Percentiles rank a stretch among this genome's conserved stretches.
phyloP scores from a whole-genome alignment of 768 basidiomycete species.

The Daedalea quercina region DNA sequence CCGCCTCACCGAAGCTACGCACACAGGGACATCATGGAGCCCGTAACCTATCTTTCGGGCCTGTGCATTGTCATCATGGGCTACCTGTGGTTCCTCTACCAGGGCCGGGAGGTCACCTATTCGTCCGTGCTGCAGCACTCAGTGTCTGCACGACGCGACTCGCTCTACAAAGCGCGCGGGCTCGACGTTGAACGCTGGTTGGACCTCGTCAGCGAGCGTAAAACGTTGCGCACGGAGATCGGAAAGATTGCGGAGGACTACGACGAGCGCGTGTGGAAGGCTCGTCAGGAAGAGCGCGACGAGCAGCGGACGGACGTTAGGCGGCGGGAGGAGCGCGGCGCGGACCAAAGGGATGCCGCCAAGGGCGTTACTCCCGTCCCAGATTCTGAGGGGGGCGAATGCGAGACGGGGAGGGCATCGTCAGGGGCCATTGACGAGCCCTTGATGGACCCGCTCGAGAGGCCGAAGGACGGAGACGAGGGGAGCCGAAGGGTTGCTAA shows the following conservation, averaged over 20 bases:
- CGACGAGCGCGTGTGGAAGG: slow-evolving; percentile 31
- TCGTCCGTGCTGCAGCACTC: slow-evolving; percentile 54
- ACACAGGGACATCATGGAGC: slow-evolving; percentile 65
- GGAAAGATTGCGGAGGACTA: slow-evolving; percentile 56
- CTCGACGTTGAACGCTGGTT: slow-evolving; percentile 57
- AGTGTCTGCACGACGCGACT: slow-evolving; percentile 48
- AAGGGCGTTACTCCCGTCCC: neutral
- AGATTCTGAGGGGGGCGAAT: neutral
- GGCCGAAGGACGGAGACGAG: neutral
- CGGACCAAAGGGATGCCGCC: neutral
- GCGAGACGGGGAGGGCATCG: neutral
- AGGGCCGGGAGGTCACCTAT: slow-evolving; percentile 60
- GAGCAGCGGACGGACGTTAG: slow-evolving; percentile 1
- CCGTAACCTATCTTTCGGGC: slow-evolving; percentile 60
- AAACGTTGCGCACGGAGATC: slow-evolving; percentile 45
- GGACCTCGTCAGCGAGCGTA: slow-evolving; percentile 46
- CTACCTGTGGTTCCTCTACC: slow-evolving; percentile 58
- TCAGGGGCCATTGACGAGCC: neutral
- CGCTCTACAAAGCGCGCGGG: slow-evolving; percentile 49
- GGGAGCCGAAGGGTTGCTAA: too few relatives aligned
- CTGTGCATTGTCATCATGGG: slow-evolving; percentile 55
- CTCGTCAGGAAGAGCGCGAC: slow-evolving; percentile 18
- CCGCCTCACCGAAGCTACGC: neutral
- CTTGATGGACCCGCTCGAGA: neutral
- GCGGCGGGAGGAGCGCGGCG: neutral